A percentile compares a stretch with the other conserved stretches of the same genome.
These are phyloP conservation scores for Aureoboletus auriporus DNA, from an alignment of 768 basidiomycete genomes.

Conservation along the genomic window DNA sequence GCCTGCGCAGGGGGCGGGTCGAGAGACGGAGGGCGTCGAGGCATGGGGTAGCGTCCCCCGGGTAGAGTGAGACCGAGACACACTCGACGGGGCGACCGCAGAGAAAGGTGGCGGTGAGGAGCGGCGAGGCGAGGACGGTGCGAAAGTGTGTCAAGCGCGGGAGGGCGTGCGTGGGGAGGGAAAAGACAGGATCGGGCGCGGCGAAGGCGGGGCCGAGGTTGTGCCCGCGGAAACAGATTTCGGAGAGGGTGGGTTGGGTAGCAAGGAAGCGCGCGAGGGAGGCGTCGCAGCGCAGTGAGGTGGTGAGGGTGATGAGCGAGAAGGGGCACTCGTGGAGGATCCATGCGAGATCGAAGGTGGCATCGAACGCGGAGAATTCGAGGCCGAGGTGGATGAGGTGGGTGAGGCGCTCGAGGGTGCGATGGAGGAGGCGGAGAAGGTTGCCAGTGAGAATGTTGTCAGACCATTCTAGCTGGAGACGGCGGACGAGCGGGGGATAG, in stretches of 20 bases:
- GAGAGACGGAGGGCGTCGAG: slow-evolving; percentile 43
- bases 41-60: slow-evolving; percentile 34
- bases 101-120: slow-evolving; percentile 43
- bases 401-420: slow-evolving; percentile 37
- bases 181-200: slow-evolving; percentile 20
- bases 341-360: slow-evolving; percentile 40
- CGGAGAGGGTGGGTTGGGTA: slow-evolving; percentile 42
- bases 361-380: slow-evolving; percentile 41
- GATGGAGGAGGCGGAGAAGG: slow-evolving; percentile 47
- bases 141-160: slow-evolving; percentile 49
- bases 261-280: slow-evolving; percentile 49
- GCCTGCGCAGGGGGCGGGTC: slow-evolving; percentile 38
- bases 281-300: slow-evolving; percentile 51
- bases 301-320: slow-evolving; percentile 45
- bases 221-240: slow-evolving; percentile 55
- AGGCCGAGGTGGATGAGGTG: slow-evolving; percentile 42
- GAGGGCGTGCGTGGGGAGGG: slow-evolving; percentile 39
- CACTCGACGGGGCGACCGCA: slow-evolving; percentile 44
- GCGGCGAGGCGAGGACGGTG: slow-evolving; percentile 49
- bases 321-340: slow-evolving; percentile 44
- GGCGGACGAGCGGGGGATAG: slow-evolving; percentile 41
- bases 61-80: slow-evolving; percentile 52
- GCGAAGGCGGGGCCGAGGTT: slow-evolving; percentile 20
- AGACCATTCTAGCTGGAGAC: slow-evolving; percentile 43
- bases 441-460: slow-evolving; percentile 38